Evolutionary conservation across 495 filamentous ascomycete genomes (phyloP).

Genomic region (Paragyromitra xinjiangensis): DNA sequence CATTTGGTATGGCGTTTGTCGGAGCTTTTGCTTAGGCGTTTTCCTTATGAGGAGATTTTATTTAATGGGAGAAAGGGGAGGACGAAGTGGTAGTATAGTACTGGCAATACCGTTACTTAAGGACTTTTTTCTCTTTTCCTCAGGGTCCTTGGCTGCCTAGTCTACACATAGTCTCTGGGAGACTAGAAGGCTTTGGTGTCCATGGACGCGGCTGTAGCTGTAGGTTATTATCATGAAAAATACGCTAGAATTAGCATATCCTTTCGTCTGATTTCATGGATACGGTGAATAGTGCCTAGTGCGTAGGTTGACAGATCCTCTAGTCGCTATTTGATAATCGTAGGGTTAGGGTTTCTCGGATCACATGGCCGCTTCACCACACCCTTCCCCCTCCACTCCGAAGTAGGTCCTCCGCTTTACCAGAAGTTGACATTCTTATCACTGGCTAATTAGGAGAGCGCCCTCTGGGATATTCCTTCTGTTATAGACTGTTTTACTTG

Average conservation of each 20-base stretch:
- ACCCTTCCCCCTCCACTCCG: too few species aligned
- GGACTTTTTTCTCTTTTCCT: neutral
- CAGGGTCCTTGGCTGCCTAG: neutral
- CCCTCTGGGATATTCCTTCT: too few species aligned
- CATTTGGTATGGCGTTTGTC: conserved; percentile 83
- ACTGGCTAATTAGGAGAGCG: too few species aligned
- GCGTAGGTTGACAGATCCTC: too few species aligned
- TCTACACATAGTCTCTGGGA: neutral
- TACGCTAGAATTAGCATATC: neutral
- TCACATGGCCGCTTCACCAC: too few species aligned
- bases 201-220: neutral
- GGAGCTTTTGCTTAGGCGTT: conserved; percentile 79
- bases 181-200: neutral
- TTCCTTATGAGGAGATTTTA: too few species aligned
- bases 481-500: too few species aligned
- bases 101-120: too few species aligned
- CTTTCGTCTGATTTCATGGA: neutral
- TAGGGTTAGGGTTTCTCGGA: too few species aligned
- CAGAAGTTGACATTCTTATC: too few species aligned
- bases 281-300: neutral
- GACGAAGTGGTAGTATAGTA: neutral
- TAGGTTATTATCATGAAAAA: neutral
- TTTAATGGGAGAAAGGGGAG: neutral
- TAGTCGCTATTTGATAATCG: too few species aligned
- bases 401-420: too few species aligned